phyloP scores from a whole-genome alignment of 2,329 filamentous ascomycete species.

The Cordyceps javanica region DNA sequence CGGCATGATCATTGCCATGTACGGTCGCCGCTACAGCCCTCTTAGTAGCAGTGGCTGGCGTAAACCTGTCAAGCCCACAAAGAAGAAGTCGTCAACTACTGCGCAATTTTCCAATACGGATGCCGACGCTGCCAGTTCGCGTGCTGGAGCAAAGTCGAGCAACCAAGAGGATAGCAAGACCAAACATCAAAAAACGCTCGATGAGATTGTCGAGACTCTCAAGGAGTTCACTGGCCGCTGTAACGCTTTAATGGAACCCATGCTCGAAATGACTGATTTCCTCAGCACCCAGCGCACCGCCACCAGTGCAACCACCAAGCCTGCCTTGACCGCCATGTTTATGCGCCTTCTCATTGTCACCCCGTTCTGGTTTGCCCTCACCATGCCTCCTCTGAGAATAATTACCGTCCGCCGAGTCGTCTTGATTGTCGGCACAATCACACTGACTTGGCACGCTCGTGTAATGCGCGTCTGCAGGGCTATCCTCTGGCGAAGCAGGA shows the following conservation, averaged over 20 bases:
- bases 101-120: conserved; percentile 21
- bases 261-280: conserved; percentile 86
- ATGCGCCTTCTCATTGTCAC: conserved; percentile 83
- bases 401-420: conserved; percentile 82
- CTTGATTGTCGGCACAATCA: conserved; percentile 77
- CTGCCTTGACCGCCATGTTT: conserved; percentile 83
- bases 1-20: conserved; percentile 84
- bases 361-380: conserved; percentile 79
- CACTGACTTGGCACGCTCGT: conserved; percentile 87
- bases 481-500: conserved; percentile 82
- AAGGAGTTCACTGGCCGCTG: conserved; percentile 87
- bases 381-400: conserved; percentile 74
- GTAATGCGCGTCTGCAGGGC: conserved; percentile 79
- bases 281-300: conserved; percentile 85
- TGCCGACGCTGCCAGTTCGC: conserved; percentile 20
- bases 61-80: conserved; percentile 37
- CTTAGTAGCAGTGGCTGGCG: conserved; percentile 76
- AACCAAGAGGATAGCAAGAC: conserved; percentile 56
- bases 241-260: conserved; percentile 84
- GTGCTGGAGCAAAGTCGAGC: conserved; percentile 17
- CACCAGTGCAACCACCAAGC: conserved; percentile 83
- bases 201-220: conserved; percentile 93
- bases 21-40: conserved; percentile 81
- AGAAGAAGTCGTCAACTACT: conserved; percentile 16
- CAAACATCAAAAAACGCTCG: conserved; percentile 85